These are phyloP conservation scores for Fraxinus cuspidata DNA, from an alignment of 257 asterid species.

Conservation along the genomic window DNA sequence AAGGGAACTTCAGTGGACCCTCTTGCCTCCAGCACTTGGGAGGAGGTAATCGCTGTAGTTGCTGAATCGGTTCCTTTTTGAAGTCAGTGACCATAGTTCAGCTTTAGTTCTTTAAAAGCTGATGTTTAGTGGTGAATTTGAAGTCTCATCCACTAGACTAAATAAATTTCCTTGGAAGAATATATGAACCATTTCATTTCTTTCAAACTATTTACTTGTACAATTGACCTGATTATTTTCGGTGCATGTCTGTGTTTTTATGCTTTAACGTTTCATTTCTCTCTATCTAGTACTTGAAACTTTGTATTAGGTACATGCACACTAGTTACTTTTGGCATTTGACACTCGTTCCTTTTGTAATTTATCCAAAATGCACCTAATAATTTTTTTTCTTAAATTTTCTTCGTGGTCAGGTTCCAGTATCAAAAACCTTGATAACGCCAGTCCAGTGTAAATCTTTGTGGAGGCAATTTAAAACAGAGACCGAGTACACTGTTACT, in stretches of 20 bases:
- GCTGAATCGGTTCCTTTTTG: background rate
- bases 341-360: background rate
- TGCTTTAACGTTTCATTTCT: background rate
- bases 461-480: slow-evolving; percentile 88
- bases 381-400: slow-evolving; percentile 22
- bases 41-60: slow-evolving; percentile 50
- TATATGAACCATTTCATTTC: slow-evolving; percentile 17
- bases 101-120: background rate
- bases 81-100: background rate
- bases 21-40: slow-evolving; percentile 94
- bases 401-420: slow-evolving; percentile 52
- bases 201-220: background rate
- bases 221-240: background rate
- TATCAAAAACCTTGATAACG: slow-evolving; percentile 74
- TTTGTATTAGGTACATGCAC: background rate
- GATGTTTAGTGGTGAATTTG: background rate
- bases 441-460: slow-evolving; percentile 92
- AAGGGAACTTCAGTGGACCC: slow-evolving; percentile 62
- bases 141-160: background rate
- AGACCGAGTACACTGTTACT: slow-evolving; percentile 87
- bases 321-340: slow-evolving; percentile 7
- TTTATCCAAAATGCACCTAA: slow-evolving; percentile 22
- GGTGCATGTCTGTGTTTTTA: background rate
- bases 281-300: slow-evolving; percentile 10
- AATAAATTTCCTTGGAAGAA: slow-evolving; percentile 1